A percentile compares a stretch with the other conserved stretches of the same genome.
These are phyloP conservation scores for Boletus rex-veris DNA, from an alignment of 768 basidiomycete species.

Conservation along the genomic window DNA sequence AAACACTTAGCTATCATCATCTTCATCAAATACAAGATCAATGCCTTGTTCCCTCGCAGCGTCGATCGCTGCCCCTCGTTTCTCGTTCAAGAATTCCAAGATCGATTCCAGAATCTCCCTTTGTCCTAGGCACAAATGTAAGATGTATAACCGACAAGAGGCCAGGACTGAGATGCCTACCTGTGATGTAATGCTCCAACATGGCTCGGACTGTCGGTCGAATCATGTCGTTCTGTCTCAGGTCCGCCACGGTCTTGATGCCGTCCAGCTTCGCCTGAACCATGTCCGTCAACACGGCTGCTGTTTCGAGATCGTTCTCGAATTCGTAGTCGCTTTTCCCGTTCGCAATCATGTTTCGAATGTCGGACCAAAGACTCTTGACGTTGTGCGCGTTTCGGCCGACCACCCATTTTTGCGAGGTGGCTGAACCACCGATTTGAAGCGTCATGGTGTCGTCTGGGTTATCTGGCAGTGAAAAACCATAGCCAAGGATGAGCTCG, in stretches of 20 bases:
- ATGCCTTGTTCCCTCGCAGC: slow-evolving; percentile 51
- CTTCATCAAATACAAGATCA: slow-evolving; percentile 48
- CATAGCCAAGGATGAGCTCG: slow-evolving; percentile 88
- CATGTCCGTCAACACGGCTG: slow-evolving; percentile 68
- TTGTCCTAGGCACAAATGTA: slow-evolving; percentile 43
- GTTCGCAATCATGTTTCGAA: slow-evolving; percentile 34
- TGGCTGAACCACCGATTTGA: slow-evolving; percentile 55
- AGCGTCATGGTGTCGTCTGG: slow-evolving; percentile 85
- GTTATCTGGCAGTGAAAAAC: slow-evolving; percentile 77
- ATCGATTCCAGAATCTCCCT: slow-evolving; percentile 53
- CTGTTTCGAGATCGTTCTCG: slow-evolving; percentile 67
- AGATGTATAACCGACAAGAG: not conserved
- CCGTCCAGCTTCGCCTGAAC: slow-evolving; percentile 45
- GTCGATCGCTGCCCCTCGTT: slow-evolving; percentile 46
- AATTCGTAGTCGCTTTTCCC: slow-evolving; percentile 32
- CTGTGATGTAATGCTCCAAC: slow-evolving; percentile 66
- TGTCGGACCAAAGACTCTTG: slow-evolving; percentile 59
- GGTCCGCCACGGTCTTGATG: slow-evolving; percentile 39
- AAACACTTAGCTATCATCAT: slow-evolving; percentile 4
- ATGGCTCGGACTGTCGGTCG: slow-evolving; percentile 61
- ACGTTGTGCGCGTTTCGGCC: slow-evolving; percentile 54
- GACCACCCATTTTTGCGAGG: slow-evolving; percentile 53
- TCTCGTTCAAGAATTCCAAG: slow-evolving; percentile 44
- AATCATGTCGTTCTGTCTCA: slow-evolving; percentile 24
- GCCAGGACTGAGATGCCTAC: slow-evolving; percentile 30